Conservation (phyloP, 306 rosid species). For the Glycine soja region DNA sequence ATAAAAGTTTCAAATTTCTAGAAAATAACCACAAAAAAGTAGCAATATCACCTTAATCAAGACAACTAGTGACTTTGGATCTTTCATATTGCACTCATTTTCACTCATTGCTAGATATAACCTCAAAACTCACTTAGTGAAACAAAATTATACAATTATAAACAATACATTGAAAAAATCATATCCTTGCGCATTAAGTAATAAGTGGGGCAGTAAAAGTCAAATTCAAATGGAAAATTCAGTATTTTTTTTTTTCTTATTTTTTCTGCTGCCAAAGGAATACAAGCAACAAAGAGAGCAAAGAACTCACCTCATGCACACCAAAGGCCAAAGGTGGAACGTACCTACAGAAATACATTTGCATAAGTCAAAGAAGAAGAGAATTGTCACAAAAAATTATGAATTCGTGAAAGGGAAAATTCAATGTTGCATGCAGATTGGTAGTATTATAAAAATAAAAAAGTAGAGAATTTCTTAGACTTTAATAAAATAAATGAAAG, state of each 20-base stretch:
- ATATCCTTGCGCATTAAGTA: conserved; percentile 27
- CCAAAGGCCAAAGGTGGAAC: conserved; percentile 57
- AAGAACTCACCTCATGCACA: conserved; percentile 64
- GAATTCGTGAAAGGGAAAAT: background rate
- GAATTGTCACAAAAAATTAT: conserved; percentile 39
- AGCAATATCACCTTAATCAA: conserved; percentile 33
- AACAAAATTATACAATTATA: background rate
- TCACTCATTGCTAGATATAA: conserved; percentile 6
- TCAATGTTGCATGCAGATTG: conserved; percentile 26
- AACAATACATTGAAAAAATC: background rate
- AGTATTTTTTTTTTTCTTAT: background rate
- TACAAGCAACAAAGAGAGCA: conserved; percentile 26
- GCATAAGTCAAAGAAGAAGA: conserved; percentile 49
- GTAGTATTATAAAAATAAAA: background rate
- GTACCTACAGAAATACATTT: conserved; percentile 56
- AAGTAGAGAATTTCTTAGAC: conserved; percentile 27
- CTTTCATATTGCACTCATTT: background rate
- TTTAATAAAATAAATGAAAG: conserved; percentile 26
- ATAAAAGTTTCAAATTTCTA: conserved; percentile 17
- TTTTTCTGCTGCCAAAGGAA: too few relatives aligned
- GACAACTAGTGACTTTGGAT: background rate
- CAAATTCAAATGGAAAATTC: conserved; percentile 34
- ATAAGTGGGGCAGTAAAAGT: conserved; percentile 7
- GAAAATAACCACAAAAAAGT: conserved; percentile 40
- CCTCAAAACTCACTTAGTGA: conserved; percentile 28